Evolutionary conservation across 768 basidiomycete genomes (phyloP).

Genomic region (Guyanaporus albipodus): DNA sequence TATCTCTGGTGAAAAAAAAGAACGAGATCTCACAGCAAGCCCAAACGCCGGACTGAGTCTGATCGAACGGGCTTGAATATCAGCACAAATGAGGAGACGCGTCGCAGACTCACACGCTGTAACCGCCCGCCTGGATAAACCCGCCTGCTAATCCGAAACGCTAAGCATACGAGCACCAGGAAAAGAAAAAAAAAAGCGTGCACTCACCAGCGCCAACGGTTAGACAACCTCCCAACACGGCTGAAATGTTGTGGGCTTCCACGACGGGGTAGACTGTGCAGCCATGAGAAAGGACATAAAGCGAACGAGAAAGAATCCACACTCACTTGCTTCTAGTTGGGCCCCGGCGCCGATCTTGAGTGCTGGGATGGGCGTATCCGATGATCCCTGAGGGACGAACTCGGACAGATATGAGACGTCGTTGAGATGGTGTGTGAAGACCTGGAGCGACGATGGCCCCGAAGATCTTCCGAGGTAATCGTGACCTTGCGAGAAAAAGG

Average conservation of each 20-base stretch:
- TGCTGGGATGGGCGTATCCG: constrained; percentile 5
- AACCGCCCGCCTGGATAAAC: constrained; percentile 47
- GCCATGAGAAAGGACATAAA: neutral
- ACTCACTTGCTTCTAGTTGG: constrained; percentile 11
- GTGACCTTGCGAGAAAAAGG: constrained; percentile 1
- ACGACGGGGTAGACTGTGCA: constrained; percentile 9
- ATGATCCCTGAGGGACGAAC: constrained; percentile 19
- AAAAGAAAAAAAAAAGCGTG: too few relatives aligned
- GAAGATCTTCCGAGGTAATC: constrained; percentile 18
- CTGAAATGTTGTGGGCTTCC: constrained; percentile 11
- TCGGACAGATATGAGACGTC: constrained; percentile 3
- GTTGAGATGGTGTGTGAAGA: constrained; percentile 13
- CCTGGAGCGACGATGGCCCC: constrained; percentile 16
- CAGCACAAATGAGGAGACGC: neutral
- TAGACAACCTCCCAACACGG: constrained; percentile 14
- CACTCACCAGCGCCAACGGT: constrained; percentile 17
- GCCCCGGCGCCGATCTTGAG: constrained; percentile 15
- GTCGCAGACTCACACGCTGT: constrained; percentile 27
- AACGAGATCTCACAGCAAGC: neutral
- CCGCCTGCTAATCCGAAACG: constrained; percentile 31
- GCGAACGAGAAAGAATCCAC: neutral
- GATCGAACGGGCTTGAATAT: neutral
- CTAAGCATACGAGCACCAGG: neutral
- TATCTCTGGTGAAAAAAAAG: neutral
- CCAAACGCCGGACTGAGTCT: constrained; percentile 19